phyloP scores from a whole-genome alignment of 331 rosid species.

The Telfairia occidentalis region DNA sequence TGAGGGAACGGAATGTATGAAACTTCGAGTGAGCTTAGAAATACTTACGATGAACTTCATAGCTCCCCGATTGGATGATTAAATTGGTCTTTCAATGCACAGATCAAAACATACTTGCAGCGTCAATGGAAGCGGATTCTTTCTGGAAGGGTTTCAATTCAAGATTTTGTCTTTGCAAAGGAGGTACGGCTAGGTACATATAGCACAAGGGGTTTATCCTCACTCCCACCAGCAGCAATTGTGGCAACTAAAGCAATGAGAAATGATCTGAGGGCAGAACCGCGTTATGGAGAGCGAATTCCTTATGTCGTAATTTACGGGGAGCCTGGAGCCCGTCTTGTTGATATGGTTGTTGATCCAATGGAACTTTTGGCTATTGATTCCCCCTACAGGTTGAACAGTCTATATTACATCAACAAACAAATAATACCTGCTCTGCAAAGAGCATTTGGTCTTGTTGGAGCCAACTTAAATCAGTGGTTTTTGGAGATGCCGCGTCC shows the following conservation, averaged over 20 bases:
- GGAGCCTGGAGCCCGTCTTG: conserved; percentile 86
- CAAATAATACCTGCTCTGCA: conserved; percentile 90
- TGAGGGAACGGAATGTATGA: background rate
- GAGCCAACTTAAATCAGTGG: conserved; percentile 75
- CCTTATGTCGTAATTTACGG: conserved; percentile 85
- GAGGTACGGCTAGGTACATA: conserved; percentile 91
- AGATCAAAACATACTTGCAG: conserved; percentile 65
- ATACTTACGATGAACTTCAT: background rate
- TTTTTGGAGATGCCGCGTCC: conserved; percentile 79
- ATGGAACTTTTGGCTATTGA: conserved; percentile 60
- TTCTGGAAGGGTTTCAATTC: conserved; percentile 62
- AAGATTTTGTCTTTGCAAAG: conserved; percentile 90
- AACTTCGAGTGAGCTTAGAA: background rate
- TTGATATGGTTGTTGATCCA: conserved; percentile 90
- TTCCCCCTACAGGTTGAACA: conserved; percentile 71
- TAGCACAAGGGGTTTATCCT: conserved; percentile 44
- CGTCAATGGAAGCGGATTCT: conserved; percentile 90
- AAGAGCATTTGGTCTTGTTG: conserved; percentile 72
- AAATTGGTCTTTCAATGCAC: conserved; percentile 1
- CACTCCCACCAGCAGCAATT: conserved; percentile 95
- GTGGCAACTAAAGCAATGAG: conserved; percentile 89
- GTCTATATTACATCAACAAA: conserved; percentile 73
- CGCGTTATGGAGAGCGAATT: conserved; percentile 76
- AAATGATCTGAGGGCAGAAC: conserved; percentile 85
- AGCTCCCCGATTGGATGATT: background rate